phyloP scores from a whole-genome alignment of 345 rosid species.

The Geranium rotundifolium region DNA sequence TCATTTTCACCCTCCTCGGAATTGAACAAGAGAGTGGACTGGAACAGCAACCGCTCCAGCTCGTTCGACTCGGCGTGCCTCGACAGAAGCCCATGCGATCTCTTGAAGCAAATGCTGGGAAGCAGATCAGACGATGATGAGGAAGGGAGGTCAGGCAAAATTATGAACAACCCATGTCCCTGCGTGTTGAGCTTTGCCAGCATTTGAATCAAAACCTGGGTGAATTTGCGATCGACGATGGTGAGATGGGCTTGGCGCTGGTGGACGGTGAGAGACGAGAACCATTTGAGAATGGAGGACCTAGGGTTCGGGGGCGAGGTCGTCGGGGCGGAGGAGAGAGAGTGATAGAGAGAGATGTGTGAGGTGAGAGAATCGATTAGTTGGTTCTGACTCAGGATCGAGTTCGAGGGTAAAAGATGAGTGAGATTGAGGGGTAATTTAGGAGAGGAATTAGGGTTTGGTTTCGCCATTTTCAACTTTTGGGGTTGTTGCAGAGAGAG shows the following conservation, averaged over 20 bases:
- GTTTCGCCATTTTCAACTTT: conserved; percentile 19
- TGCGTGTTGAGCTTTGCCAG: conserved; percentile 39
- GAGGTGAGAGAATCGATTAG: conserved; percentile 71
- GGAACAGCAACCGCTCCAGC: conserved; percentile 38
- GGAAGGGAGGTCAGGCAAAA: conserved; percentile 66
- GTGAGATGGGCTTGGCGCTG: conserved; percentile 77
- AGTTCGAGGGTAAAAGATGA: conserved; percentile 11
- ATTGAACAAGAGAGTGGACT: conserved; percentile 50
- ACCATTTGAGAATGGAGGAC: conserved; percentile 73
- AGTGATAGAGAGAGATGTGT: conserved; percentile 80
- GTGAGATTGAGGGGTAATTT: background rate
- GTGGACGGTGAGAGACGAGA: conserved; percentile 58
- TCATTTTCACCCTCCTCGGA: conserved; percentile 56
- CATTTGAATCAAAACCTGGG: conserved; percentile 66
- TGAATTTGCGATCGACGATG: conserved; percentile 47
- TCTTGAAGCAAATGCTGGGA: conserved; percentile 67
- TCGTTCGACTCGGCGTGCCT: conserved; percentile 50
- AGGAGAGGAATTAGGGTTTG: conserved; percentile 12
- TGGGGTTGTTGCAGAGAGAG: no score
- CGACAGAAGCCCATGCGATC: conserved; percentile 61
- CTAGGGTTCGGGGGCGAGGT: conserved; percentile 33
- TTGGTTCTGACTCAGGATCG: conserved; percentile 44
- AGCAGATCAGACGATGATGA: conserved; percentile 35
- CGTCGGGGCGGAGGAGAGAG: conserved; percentile 24
- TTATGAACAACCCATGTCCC: conserved; percentile 70